Conservation (phyloP, 495 filamentous ascomycete genomes). For the Penicillium herquei region DNA sequence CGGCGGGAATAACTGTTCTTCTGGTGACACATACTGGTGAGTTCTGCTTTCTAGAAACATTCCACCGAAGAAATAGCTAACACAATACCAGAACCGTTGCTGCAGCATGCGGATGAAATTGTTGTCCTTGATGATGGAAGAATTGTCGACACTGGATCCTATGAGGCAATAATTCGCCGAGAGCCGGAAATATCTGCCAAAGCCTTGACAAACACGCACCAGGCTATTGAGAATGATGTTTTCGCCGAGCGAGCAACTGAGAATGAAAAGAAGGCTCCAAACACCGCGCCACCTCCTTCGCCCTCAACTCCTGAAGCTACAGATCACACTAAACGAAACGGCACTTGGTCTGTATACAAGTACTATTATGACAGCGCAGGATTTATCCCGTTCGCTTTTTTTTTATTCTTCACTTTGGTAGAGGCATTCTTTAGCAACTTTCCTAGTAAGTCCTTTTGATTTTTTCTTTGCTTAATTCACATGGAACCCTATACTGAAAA, state of each 20-base stretch:
- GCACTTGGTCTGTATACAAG: slow-evolving; percentile 44
- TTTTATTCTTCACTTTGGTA: background rate
- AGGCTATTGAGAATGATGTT: background rate
- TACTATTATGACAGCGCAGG: slow-evolving; percentile 45
- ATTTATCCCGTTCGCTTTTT: background rate
- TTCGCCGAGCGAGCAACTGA: background rate
- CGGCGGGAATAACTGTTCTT: background rate
- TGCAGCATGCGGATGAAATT: slow-evolving; percentile 3
- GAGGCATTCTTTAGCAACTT: slow-evolving; percentile 1
- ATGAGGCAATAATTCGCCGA: background rate
- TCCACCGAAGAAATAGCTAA: background rate
- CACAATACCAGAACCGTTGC: background rate
- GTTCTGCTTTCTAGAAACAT: background rate
- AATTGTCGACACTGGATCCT: background rate
- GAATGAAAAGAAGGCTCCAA: background rate
- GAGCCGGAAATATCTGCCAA: slow-evolving; percentile 3
- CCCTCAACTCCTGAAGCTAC: background rate
- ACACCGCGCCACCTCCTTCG: background rate
- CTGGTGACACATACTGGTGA: background rate
- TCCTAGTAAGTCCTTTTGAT: background rate
- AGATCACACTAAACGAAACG: slow-evolving; percentile 11
- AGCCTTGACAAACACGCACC: background rate
- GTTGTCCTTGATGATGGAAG: slow-evolving; percentile 3
- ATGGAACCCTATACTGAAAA: background rate
- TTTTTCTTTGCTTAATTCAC: background rate